Percentiles rank a stretch among this genome's conserved stretches.
These are phyloP conservation scores for Talaromyces sp. DNA, from an alignment of 2,329 filamentous ascomycete genomes.

Conservation along the genomic window DNA sequence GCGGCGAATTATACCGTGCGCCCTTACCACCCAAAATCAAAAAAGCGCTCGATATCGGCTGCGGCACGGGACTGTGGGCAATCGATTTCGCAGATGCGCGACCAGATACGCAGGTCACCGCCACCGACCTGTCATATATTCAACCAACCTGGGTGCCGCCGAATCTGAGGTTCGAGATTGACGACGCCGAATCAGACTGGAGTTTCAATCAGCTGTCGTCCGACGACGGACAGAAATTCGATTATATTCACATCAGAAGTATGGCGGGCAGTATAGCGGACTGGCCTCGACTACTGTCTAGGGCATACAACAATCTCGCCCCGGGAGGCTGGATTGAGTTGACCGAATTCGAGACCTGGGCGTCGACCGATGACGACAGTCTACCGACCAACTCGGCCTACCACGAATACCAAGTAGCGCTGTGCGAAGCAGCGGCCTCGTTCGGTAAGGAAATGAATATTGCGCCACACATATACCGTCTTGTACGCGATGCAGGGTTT, in stretches of 20 bases:
- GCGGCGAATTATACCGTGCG: conserved; percentile 17
- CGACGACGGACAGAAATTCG: conserved; percentile 20
- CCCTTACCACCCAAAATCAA: conserved; percentile 7
- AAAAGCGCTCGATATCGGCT: conserved; percentile 15
- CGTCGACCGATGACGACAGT: conserved; percentile 27
- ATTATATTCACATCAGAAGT: conserved; percentile 30
- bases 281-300: conserved; percentile 26
- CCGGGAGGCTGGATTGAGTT: conserved; percentile 31
- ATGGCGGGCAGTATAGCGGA: conserved; percentile 28
- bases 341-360: conserved; percentile 30
- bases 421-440: conserved; percentile 22
- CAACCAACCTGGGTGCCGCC: conserved; percentile 20
- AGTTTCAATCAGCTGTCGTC: conserved; percentile 20
- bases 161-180: conserved; percentile 21
- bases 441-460: conserved; percentile 29
- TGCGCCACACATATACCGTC: conserved; percentile 33
- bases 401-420: conserved; percentile 21
- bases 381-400: conserved; percentile 23
- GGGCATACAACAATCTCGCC: conserved; percentile 25
- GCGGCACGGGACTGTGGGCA: conserved; percentile 18
- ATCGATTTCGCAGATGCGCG: conserved; percentile 20
- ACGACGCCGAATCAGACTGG: conserved; percentile 28
- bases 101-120: conserved; percentile 18
- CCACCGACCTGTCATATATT: conserved; percentile 23
- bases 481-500: conserved; percentile 51